Evolutionary conservation across 768 basidiomycete species (phyloP), one percentile per base, ranked within the genome.

Genomic region (Leucogyrophana mollusca): DNA sequence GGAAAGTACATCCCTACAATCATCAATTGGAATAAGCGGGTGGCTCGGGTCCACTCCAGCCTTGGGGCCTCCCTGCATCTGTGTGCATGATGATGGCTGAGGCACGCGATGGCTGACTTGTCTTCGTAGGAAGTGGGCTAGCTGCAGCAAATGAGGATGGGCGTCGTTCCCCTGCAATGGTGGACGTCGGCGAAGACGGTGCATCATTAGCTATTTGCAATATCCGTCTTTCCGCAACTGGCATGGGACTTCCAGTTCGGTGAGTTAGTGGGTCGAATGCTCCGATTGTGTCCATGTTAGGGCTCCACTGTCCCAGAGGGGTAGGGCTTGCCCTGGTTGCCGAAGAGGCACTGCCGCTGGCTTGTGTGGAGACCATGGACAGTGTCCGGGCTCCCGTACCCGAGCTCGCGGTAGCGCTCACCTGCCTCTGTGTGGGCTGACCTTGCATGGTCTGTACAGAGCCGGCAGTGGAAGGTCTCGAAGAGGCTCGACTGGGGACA

Each of bases 381-480:
- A 60, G 17, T 14, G 65, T 43, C 37, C 50, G 55, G 8, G 53
- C 46, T 17, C 39, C 61, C 36, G 16, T 30, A 47, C 32, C 49
- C 3, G 37, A 30, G 20, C 40, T 43, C 18, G 38, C 22, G 9
- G 38, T 46, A 16, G 48, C 39, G 33, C 47, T 46, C 14, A 27
- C 34, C 10, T 34, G 46, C 43, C 52, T 47, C 13, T 47, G 37
- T 37, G 47, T 44, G 37, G 40, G 46, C 14, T 50, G 54, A 0
- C 47, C 56, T 2, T 60, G 66, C 32, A 62, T 51, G 14, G 71
- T 71, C 40, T 66, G 64, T 42, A 61, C 57, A 18, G 78, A 77
- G 20, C 67, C 66, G 13, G 69, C 65, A 0, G 73, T 73, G 4
- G 77, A 76, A n/a, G 73, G 74, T 30, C 74, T 64, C 3, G 77